Evolutionary conservation across 129 eudicot genomes (phyloP).

Genomic region (Deinandra increscens): DNA sequence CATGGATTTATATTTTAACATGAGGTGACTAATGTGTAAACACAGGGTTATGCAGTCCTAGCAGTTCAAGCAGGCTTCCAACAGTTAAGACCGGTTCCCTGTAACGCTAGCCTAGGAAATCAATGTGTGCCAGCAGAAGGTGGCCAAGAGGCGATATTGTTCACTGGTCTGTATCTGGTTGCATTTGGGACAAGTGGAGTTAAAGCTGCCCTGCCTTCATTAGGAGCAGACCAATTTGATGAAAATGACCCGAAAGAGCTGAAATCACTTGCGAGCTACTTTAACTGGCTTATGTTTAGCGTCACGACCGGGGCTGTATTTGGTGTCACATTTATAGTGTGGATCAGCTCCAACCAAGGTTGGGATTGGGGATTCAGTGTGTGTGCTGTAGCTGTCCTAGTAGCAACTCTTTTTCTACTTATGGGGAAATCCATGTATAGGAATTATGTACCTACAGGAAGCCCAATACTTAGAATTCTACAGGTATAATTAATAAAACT

Average conservation of each 20-base stretch:
- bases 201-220: constrained; percentile 66
- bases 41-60: constrained; percentile 67
- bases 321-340: constrained; percentile 70
- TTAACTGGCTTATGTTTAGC: constrained; percentile 62
- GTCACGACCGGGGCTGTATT: constrained; percentile 54
- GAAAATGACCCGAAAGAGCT: constrained; percentile 62
- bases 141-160: constrained; percentile 53
- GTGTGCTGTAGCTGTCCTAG: constrained; percentile 44
- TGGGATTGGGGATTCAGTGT: constrained; percentile 74
- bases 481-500: constrained; percentile 42
- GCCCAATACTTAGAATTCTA: constrained; percentile 59
- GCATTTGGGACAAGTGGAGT: constrained; percentile 70
- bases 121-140: constrained; percentile 53
- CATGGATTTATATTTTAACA: not conserved
- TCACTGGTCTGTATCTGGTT: constrained; percentile 54
- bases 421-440: constrained; percentile 62
- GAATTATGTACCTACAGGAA: constrained; percentile 55
- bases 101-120: constrained; percentile 39
- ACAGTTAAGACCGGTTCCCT: constrained; percentile 66
- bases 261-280: constrained; percentile 56
- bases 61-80: constrained; percentile 68
- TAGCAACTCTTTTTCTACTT: constrained; percentile 48
- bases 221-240: constrained; percentile 85
- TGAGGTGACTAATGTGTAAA: not conserved
- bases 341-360: constrained; percentile 64